Conservation (phyloP, 768 basidiomycete species). For the Imleria badia region DNA sequence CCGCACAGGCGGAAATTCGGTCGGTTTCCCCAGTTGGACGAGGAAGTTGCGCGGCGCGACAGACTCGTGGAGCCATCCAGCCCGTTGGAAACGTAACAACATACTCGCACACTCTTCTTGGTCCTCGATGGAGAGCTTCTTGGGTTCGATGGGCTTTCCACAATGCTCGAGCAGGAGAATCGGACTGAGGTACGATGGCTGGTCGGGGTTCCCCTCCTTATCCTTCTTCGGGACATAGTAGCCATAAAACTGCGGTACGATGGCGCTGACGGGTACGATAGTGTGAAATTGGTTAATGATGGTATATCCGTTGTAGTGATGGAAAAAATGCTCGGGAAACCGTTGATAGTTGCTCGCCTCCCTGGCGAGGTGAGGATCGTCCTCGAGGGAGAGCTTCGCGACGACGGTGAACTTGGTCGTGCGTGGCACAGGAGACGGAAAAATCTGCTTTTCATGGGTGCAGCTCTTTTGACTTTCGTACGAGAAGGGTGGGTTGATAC, state of each 20-base stretch:
- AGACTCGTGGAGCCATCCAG: slow-evolving; percentile 42
- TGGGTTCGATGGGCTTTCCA: slow-evolving; percentile 35
- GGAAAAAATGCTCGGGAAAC: slow-evolving; percentile 30
- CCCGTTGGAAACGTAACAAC: slow-evolving; percentile 41
- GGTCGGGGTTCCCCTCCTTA: accelerated
- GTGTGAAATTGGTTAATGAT: slow-evolving; percentile 30
- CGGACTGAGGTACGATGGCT: slow-evolving; percentile 31
- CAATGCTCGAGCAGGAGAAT: slow-evolving; percentile 51
- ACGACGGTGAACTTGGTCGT: slow-evolving; percentile 41
- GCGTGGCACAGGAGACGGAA: not conserved
- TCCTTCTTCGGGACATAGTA: slow-evolving; percentile 43
- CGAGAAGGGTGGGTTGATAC: slow-evolving; percentile 14
- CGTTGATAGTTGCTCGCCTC: slow-evolving; percentile 32
- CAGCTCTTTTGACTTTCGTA: slow-evolving; percentile 11
- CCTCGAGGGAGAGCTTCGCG: slow-evolving; percentile 43
- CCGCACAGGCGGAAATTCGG: slow-evolving; percentile 21
- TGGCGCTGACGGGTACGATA: slow-evolving; percentile 47
- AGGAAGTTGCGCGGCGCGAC: slow-evolving; percentile 44
- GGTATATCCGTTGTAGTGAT: slow-evolving; percentile 28
- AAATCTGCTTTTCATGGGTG: not conserved
- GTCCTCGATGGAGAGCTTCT: slow-evolving; percentile 36
- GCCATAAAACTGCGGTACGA: slow-evolving; percentile 66
- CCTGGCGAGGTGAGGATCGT: slow-evolving; percentile 36
- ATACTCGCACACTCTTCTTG: slow-evolving; percentile 41
- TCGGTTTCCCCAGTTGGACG: slow-evolving; percentile 42